These are phyloP conservation scores for Sporothrix globosa DNA, from an alignment of 2,329 filamentous ascomycete species.

Conservation along the genomic window DNA sequence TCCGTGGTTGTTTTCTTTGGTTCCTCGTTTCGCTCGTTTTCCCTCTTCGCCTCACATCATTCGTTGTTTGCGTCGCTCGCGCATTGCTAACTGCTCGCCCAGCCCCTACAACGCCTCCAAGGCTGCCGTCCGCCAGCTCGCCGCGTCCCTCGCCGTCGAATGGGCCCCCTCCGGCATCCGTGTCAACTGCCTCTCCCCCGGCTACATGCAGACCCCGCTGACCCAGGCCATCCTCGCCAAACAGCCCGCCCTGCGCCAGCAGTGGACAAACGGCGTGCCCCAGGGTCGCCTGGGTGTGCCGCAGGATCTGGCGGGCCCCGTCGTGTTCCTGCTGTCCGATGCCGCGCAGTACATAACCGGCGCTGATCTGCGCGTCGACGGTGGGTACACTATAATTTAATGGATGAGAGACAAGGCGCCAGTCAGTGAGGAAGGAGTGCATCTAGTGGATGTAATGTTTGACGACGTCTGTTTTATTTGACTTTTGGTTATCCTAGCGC, in stretches of 20 bases:
- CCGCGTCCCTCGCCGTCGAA: constrained; percentile 85
- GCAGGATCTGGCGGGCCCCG: constrained; percentile 90
- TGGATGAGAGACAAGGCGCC: background rate
- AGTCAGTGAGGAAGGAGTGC: background rate
- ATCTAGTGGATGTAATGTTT: background rate
- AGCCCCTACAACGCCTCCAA: constrained; percentile 90
- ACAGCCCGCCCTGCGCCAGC: constrained; percentile 83
- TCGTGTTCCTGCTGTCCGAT: constrained; percentile 82
- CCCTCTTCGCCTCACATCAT: background rate
- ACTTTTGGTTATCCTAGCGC: background rate
- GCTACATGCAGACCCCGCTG: constrained; percentile 95
- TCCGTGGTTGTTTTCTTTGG: constrained; percentile 28
- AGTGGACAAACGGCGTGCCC: constrained; percentile 92
- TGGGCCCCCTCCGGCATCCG: constrained; percentile 88
- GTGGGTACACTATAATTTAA: constrained; percentile 83
- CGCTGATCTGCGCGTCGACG: constrained; percentile 79
- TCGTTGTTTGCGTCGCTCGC: background rate
- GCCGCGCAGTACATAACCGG: constrained; percentile 73
- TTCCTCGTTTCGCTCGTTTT: background rate
- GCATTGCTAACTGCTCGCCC: background rate
- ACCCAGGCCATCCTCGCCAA: constrained; percentile 94
- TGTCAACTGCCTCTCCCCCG: constrained; percentile 93
- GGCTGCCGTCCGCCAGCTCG: constrained; percentile 86
- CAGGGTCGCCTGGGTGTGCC: constrained; percentile 92
- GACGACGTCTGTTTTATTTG: background rate